These are phyloP conservation scores for Lachancea dasiensis DNA, from an alignment of 805 yeast genomes.

Conservation along the genomic window DNA sequence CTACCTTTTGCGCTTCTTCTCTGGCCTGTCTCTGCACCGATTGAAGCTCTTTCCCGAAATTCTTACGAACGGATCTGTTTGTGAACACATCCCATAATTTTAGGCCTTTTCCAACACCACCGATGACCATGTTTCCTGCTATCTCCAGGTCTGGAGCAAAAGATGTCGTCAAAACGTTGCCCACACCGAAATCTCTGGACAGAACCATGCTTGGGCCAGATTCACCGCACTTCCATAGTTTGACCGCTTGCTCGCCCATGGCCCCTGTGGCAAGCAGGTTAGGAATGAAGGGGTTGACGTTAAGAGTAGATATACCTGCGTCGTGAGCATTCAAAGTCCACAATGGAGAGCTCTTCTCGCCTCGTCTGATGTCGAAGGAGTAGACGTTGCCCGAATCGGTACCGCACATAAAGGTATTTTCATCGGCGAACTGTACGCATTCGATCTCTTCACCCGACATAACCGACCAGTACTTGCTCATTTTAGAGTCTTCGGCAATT, in stretches of 20 bases:
- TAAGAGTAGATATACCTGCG: conserved; percentile 80
- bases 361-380: conserved; percentile 75
- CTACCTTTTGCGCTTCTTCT: conserved; percentile 46
- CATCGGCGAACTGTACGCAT: conserved; percentile 63
- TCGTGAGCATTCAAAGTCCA: conserved; percentile 99
- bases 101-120: conserved; percentile 79
- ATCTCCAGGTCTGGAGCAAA: conserved; percentile 87
- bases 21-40: conserved; percentile 51
- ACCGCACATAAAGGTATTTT: conserved; percentile 66
- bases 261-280: conserved; percentile 83
- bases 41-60: conserved; percentile 56
- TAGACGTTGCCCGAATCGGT: conserved; percentile 88
- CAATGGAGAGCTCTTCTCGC: conserved; percentile 53
- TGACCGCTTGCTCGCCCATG: conserved; percentile 80
- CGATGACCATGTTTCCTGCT: conserved; percentile 76
- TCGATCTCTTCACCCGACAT: conserved; percentile 77
- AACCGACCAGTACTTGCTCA: conserved; percentile 61
- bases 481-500: conserved; percentile 50
- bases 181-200: conserved; percentile 88
- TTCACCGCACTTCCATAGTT: conserved; percentile 70
- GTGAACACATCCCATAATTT: conserved; percentile 91
- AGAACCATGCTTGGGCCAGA: conserved; percentile 77
- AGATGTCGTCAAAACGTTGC: conserved; percentile 75
- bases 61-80: conserved; percentile 67
- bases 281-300: conserved; percentile 57